A percentile compares a stretch with the other conserved stretches of the same genome.
These are phyloP conservation scores for Lecanicillium sp. DNA, from an alignment of 2,329 filamentous ascomycete species.

Conservation along the genomic window DNA sequence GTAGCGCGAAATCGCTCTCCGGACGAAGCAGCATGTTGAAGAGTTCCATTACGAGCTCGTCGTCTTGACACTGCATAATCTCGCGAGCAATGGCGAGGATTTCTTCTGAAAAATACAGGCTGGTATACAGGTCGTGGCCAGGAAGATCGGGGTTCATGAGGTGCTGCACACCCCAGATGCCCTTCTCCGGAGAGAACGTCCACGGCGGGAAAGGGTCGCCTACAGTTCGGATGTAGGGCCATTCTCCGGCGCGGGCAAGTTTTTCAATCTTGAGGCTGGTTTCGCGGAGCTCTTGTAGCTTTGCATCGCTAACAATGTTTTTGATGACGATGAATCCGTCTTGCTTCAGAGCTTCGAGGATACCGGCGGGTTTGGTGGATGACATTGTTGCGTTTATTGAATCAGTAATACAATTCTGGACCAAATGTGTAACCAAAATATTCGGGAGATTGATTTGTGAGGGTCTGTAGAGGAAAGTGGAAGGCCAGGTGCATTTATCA, in stretches of 20 bases:
- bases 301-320: conserved; percentile 47
- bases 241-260: conserved; percentile 59
- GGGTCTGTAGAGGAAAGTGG: no score
- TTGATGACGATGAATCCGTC: conserved; percentile 73
- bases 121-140: conserved; percentile 52
- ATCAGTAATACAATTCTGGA: no score
- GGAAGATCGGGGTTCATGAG: conserved; percentile 67
- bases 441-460: no score
- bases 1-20: conserved; percentile 59
- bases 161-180: conserved; percentile 91
- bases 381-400: conserved; percentile 9
- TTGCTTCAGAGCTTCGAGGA: conserved; percentile 44
- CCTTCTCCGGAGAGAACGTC: conserved; percentile 48
- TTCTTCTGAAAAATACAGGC: conserved; percentile 62
- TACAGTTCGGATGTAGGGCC: conserved; percentile 76
- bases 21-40: conserved; percentile 80
- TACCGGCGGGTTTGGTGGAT: conserved; percentile 6
- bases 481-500: no score
- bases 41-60: conserved; percentile 76
- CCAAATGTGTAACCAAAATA: no score
- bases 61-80: conserved; percentile 50
- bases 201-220: conserved; percentile 90
- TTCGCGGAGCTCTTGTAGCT: conserved; percentile 51
- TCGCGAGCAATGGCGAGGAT: conserved; percentile 57
- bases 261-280: conserved; percentile 50